Base-by-base conservation (phyloP, 2,329 filamentous ascomycete genomes). In the Zelopaecilomyces penicillatus region DNA sequence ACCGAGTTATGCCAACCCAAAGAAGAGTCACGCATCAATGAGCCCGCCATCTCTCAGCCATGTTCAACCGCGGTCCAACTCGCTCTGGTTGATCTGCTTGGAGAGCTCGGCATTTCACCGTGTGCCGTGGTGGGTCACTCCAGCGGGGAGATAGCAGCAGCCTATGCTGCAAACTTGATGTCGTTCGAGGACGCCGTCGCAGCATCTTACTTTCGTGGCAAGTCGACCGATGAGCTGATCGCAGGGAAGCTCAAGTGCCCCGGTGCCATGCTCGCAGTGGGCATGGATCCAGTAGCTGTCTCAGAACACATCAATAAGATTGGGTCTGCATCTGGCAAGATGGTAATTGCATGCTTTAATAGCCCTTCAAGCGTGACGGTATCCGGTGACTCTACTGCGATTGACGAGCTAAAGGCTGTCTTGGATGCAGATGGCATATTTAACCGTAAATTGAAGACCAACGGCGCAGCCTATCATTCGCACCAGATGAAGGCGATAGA, bases 11-110 rank as follows among this genome's bases (percentile, higher is more conserved):
- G 37, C 2, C 42, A 45, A n/a, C 33, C 43, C 28, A 49, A 49
- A 3, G 30, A 46, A 8, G 45, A 52, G 29, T 48, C 42, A 29
- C 47, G 44, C 4, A 45, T 59, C 9, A 45, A 56, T 11, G 46
- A 57, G 28, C 47, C 59, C 2, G 45, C 50, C 4, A 45, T 58
- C 26, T 57, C 55, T 30, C 69, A 72, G 45, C 60, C 69, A 0
- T 32, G 65, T 0, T 71, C 61, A 37, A 71, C 68, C 1, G 65
- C 65, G 0, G 30, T 73, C 2, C 70, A 73, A 50, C 48, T 71
- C 4, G 64, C 54, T 3, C 50, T 72, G 0, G 57, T 68, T 1
- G 59, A 68, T 6, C 50, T 67, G 0, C 50, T 65, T 12, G 39
- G 48, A n/a, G 45, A 46, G 4, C 59, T 57, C 28, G 57, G 55